Evolutionary conservation across 192 early-diverging fungal genomes (phyloP), one percentile per base, ranked within the genome.

Genomic region (Coemansia sp.): DNA sequence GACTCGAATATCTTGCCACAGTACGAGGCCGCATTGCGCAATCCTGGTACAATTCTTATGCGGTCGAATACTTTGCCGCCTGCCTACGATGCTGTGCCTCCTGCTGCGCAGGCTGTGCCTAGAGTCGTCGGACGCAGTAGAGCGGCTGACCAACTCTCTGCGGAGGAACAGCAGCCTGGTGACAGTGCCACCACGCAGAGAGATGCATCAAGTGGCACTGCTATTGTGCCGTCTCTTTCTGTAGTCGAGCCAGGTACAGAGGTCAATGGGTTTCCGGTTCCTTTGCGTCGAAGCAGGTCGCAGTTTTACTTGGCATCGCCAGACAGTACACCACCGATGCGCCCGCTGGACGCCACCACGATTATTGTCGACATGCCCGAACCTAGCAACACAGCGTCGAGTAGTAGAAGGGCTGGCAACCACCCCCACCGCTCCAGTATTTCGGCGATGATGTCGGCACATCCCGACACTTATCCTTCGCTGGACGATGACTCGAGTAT

Each of bases 231-330:
- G 67, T 9, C n/a, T 3, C 37, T 11, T n/a, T 62, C 47, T 28
- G 19, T 61, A 26, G 64, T 73, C 16, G 64, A 62, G 16, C 67
- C 69, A 13, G 65, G 73, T 10, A 59, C 66, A 6, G 67, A 69
- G 14, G 40, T 75, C 30, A 66, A 75, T 63, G 78, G 78, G 7
- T 80, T 80, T 37, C 78, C 78, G 0, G 60, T 59, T 0, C 66
- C 78, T 9, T 33, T 80, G 33, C 69, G 68, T 3, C 73, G 70
- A 33, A 73, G 62, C 21, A 33, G 70, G 21, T 80, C 78, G 38
- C 73, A 80, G 64, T 75, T 80, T 39, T 80, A 80, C 28, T 52
- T 80, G 63, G 78, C 78, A 9, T 75, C 70, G 19, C 78, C 78
- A 0, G 78, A 80, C 53, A 28, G 13, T 57, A 73, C 78, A 23